Conservation (phyloP, 148 eudicot genomes). For the Fagopyrum esculentum region DNA sequence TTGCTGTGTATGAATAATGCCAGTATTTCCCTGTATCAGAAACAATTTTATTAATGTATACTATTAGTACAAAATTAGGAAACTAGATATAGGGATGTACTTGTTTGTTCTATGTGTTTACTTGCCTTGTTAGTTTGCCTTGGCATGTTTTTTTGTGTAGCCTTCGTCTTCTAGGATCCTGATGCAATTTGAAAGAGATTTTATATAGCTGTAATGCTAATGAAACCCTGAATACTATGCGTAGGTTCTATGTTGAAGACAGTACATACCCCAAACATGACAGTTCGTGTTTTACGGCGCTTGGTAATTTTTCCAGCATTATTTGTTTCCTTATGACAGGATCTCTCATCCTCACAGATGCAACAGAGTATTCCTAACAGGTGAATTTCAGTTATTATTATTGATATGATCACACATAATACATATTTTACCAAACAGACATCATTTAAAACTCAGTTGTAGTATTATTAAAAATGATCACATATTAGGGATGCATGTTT, state of each 20-base stretch:
- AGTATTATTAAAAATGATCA: too few relatives aligned
- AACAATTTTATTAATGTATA: background rate
- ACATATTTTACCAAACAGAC: background rate
- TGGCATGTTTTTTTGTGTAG: constrained; percentile 57
- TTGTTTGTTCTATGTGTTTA: background rate
- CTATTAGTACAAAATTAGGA: background rate
- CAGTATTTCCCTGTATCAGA: constrained; percentile 43
- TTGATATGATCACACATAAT: background rate
- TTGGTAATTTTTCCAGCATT: constrained; percentile 74
- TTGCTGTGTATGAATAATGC: constrained; percentile 37
- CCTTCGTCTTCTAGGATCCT: constrained; percentile 81
- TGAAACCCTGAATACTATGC: constrained; percentile 1
- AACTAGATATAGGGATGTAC: background rate
- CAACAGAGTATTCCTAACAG: constrained; percentile 48
- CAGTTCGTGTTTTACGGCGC: constrained; percentile 81
- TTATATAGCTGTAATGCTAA: background rate
- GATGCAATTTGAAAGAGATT: constrained; percentile 12
- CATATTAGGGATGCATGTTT: background rate
- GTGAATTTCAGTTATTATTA: constrained; percentile 6
- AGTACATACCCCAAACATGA: constrained; percentile 73
- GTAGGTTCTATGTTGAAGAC: constrained; percentile 9
- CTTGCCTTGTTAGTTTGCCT: constrained; percentile 45
- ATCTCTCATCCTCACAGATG: constrained; percentile 41
- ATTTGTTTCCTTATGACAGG: constrained; percentile 44
- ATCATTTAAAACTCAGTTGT: background rate